Evolutionary conservation across 495 filamentous ascomycete species (phyloP).

Genomic region (Friedmanniomyces simplex): DNA sequence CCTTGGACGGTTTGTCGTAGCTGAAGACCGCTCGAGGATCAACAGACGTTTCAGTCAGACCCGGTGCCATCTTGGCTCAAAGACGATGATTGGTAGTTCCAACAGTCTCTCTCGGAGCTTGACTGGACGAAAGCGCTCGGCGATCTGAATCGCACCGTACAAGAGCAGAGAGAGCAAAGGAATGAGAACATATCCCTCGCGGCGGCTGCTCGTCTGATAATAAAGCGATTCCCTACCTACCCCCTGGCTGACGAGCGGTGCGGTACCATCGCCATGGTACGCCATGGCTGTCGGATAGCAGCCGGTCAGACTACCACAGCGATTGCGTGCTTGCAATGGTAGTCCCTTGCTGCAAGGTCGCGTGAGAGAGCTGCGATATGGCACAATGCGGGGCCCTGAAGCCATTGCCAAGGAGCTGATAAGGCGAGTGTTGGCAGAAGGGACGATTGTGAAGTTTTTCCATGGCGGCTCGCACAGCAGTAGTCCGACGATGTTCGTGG

Average conservation of each 20-base stretch:
- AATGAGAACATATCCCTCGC: no score
- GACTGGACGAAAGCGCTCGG: no score
- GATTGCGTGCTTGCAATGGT: not conserved
- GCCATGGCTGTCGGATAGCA: not conserved
- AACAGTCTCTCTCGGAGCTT: no score
- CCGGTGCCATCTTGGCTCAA: conserved; percentile 14
- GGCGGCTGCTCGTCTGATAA: no score
- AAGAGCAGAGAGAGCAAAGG: not conserved
- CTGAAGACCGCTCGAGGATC: conserved; percentile 4
- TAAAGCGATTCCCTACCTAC: no score
- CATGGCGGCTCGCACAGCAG: no score
- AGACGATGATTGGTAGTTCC: no score
- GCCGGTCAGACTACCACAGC: not conserved
- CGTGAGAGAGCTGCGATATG: not conserved
- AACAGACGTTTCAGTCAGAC: not conserved
- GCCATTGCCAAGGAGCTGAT: not conserved
- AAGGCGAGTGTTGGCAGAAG: not conserved
- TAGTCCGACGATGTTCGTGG: no score
- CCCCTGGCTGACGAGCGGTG: not conserved
- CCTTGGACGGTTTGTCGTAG: conserved; percentile 16
- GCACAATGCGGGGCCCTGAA: not conserved
- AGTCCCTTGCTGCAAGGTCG: not conserved
- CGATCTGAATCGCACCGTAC: not conserved
- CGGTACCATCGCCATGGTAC: not conserved
- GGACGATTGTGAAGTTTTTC: no score